Base-by-base conservation (phyloP, 176 grass and related monocot species). In the Otatea glauca region DNA sequence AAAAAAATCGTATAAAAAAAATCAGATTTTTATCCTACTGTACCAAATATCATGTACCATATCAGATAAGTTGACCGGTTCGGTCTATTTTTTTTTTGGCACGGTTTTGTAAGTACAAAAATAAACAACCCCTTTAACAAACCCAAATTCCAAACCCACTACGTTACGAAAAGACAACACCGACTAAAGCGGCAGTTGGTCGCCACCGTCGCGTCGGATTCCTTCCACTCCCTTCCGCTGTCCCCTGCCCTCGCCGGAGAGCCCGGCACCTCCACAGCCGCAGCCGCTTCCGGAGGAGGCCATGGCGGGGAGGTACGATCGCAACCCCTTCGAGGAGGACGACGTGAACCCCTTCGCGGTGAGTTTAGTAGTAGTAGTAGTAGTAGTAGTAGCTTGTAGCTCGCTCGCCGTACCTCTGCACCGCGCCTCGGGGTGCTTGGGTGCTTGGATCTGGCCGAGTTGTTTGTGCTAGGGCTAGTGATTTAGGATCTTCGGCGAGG, bases 261-360 rank as follows among this genome's bases (percentile, higher is more conserved):
- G 60, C 25, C 34, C 76, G 34, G 63, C 73, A 18, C 77, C 29
- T 18, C 82, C 44, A 50, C 34, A 32, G 43, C 67, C 41, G 35
- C 80, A 6, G 7, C 70, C 17, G 35, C 42, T 3, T 80, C 53
- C 10, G 65, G 61, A 13, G 5, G 61, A 74, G 81, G 70, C 50
- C 55, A 98, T 98, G 96, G 93, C 92, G 67, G 88, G 93, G 81
- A 90, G 96, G 25, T 98, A 98, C 89, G 96, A 98, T 76, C 87
- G 79, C 80, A 94, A 95, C 68, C 96, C 96, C 83, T 98, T 98
- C 82, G 92, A 98, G 2, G 96, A 98, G 82, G 92, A 95, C 39
- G 90, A 95, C 51, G 92, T 98, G 80, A 95, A 98, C 76, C 96
- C 96, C 80, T 98, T 95, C 47, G 72, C 96, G 85, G 95, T 98